Evolutionary conservation across 1,139 yeast species (phyloP).

Genomic region (Lodderomyces metapsilosis): DNA sequence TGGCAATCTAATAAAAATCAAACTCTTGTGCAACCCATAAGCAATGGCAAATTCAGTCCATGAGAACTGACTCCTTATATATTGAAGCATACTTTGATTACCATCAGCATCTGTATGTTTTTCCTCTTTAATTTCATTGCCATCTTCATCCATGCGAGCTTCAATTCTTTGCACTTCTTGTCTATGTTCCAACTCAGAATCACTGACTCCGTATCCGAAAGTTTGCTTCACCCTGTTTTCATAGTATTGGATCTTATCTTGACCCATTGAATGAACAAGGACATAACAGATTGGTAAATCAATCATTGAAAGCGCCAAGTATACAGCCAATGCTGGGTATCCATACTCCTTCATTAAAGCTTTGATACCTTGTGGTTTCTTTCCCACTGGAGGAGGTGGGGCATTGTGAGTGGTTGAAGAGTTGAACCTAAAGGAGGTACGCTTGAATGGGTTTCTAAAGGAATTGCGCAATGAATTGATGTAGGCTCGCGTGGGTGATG

Average conservation of each 20-base stretch:
- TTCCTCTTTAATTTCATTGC: conserved; percentile 8
- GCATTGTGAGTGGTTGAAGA: conserved; percentile 14
- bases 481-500: conserved; percentile 1
- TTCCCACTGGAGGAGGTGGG: conserved; percentile 7
- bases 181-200: conserved; percentile 35
- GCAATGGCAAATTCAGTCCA: conserved; percentile 82
- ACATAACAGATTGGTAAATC: conserved; percentile 85
- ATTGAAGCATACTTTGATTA: conserved; percentile 4
- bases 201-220: conserved; percentile 54
- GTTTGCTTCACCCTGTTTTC: conserved; percentile 60
- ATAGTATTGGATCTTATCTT: conserved; percentile 67
- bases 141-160: conserved; percentile 18
- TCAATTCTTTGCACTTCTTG: conserved; percentile 34
- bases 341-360: conserved; percentile 85
- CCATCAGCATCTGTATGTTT: neutral
- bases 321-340: conserved; percentile 85
- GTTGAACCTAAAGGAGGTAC: conserved; percentile 19
- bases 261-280: conserved; percentile 83
- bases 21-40: conserved; percentile 87
- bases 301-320: conserved; percentile 62
- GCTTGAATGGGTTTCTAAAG: conserved; percentile 1
- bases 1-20: conserved; percentile 80
- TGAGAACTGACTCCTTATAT: conserved; percentile 31
- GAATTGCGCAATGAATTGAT: conserved; percentile 1
- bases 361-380: conserved; percentile 49